phyloP scores from a whole-genome alignment of 768 basidiomycete genomes.

The Cubamyces sp. region DNA sequence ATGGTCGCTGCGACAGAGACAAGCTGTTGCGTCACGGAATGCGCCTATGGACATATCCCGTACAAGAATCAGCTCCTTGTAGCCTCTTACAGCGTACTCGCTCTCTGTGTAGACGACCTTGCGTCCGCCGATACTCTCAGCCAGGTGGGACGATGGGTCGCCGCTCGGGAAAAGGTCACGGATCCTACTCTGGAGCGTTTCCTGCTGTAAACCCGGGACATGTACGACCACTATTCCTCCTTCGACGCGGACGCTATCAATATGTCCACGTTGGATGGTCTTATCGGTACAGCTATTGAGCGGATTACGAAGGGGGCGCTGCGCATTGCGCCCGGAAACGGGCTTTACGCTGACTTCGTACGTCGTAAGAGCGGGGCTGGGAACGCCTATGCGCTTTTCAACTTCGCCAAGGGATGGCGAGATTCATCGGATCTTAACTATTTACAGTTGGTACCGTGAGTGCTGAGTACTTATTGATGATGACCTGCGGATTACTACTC shows the following conservation, averaged over 20 bases:
- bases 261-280: slow-evolving; percentile 39
- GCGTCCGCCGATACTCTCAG: too few species aligned
- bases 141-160: too few species aligned
- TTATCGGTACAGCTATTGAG: slow-evolving; percentile 41
- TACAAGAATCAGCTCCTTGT: not conserved
- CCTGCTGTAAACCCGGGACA: not conserved
- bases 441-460: slow-evolving; percentile 43
- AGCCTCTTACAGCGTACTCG: too few species aligned
- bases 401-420: slow-evolving; percentile 34
- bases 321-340: slow-evolving; percentile 29
- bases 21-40: slow-evolving; percentile 7
- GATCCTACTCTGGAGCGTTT: not conserved
- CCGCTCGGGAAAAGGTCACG: too few species aligned
- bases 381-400: slow-evolving; percentile 41
- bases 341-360: slow-evolving; percentile 34
- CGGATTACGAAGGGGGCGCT: slow-evolving; percentile 33
- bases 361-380: slow-evolving; percentile 37
- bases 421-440: slow-evolving; percentile 32
- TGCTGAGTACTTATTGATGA: not conserved
- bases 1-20: slow-evolving; percentile 2
- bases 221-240: not conserved
- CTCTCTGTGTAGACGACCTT: too few species aligned
- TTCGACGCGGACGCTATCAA: slow-evolving; percentile 18
- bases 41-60: slow-evolving; percentile 17
- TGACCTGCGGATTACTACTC: not conserved